These are phyloP conservation scores for Tricholoma sp. DNA, from an alignment of 768 basidiomycete species.

Conservation along the genomic window DNA sequence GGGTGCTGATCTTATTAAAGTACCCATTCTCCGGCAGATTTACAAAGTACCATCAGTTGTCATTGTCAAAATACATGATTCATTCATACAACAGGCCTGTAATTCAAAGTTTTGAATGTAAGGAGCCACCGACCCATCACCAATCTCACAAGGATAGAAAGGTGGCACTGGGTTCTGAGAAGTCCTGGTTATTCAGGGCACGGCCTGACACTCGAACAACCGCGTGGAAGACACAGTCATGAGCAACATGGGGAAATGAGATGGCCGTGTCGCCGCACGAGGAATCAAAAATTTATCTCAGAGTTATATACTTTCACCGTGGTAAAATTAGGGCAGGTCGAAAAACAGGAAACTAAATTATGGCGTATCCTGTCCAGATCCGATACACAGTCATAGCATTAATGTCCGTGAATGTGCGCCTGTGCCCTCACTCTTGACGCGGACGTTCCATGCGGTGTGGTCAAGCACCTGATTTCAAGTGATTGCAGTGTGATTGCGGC, in stretches of 20 bases:
- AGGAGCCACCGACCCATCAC: conserved; percentile 78
- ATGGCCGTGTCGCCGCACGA: conserved; percentile 84
- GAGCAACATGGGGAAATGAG: conserved; percentile 85
- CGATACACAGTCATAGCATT: background rate
- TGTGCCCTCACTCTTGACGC: background rate
- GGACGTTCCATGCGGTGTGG: background rate
- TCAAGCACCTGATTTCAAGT: background rate
- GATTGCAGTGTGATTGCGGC: background rate
- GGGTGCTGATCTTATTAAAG: no score
- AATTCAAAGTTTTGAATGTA: conserved; percentile 25
- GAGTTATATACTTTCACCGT: conserved; percentile 19
- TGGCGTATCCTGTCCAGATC: background rate
- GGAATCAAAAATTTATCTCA: conserved; percentile 18
- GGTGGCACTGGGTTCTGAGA: conserved; percentile 76
- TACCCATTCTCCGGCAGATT: no score
- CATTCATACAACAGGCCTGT: background rate
- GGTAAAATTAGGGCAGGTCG: conserved; percentile 37
- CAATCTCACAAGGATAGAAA: conserved; percentile 35
- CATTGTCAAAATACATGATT: no score
- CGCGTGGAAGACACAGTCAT: conserved; percentile 60
- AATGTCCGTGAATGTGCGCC: no score
- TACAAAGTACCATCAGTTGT: no score
- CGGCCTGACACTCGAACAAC: conserved; percentile 89
- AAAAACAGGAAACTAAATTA: no score
- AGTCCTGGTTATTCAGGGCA: conserved; percentile 70